Evolutionary conservation across 495 filamentous ascomycete species (phyloP), one percentile per base, ranked within the genome.

Genomic region (Penicillium chermesinum): DNA sequence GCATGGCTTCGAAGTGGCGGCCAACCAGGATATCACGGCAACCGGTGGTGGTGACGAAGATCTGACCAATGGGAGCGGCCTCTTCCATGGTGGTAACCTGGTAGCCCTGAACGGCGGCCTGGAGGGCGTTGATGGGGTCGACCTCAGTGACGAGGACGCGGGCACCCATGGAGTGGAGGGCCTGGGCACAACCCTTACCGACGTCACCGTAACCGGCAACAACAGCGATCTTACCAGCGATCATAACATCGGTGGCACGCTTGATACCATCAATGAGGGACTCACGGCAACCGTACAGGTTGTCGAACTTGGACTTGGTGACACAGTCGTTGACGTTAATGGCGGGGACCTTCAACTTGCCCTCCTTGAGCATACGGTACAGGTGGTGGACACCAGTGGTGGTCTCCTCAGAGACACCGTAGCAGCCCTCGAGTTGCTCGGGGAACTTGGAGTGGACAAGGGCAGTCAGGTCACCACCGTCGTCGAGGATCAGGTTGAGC

Each of bases 271-370:
- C 93, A 54, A 98, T 85, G 64, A 98, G 84, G 49, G 93, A 96
- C 79, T 98, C 93, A 67, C 89, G 85, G 88, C 93, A 98, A 57
- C 94, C 94, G 81, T 97, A 98, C 48, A 97, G 79, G 81, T 98
- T 98, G 82, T 98, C 93, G 71, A 98, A 98, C 80, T 98, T 98
- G 75, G 89, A 96, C 85, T 97, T 96, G 69, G 93, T 96, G 64
- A 96, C 91, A 51, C 87, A 88, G 81, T 96, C 91, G 78, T 98
- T 98, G 78, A 98, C 93, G 74, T 98, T 98, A 84, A 98, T 91
- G 68, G 94, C 82, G 49, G 93, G 93, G 53, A 95, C 87, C 42
- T 94, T 85, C 54, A 98, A 89, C 69, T 83, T 83, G 68, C 83
- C 80, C 44, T 85, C 81, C 84, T 97, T 97, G 68, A 97, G 73